phyloP scores from a whole-genome alignment of 257 asterid species.

The Lycium ferocissimum region DNA sequence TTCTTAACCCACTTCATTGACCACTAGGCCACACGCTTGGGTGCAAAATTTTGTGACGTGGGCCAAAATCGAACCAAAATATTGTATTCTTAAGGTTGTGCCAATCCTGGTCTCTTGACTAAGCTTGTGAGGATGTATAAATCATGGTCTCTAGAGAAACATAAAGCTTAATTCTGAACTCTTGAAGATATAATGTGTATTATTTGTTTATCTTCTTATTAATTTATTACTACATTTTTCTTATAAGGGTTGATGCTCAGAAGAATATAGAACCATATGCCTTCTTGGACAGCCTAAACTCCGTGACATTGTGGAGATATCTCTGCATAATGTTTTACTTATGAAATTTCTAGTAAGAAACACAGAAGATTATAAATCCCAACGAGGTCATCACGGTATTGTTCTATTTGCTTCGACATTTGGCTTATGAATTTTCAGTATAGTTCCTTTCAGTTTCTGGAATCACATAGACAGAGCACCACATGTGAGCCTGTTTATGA shows the following conservation, averaged over 20 bases:
- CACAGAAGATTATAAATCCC: neutral
- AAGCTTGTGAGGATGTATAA: neutral
- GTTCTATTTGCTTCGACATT: neutral
- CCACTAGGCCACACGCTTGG: too few relatives aligned
- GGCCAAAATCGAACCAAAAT: too few relatives aligned
- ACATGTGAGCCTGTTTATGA: neutral
- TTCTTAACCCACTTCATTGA: too few relatives aligned
- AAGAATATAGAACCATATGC: conserved; percentile 16
- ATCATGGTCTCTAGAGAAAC: conserved; percentile 5
- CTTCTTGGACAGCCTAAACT: conserved; percentile 25
- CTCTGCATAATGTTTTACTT: neutral
- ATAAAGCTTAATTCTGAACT: neutral
- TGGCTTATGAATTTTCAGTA: neutral
- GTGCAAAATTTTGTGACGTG: too few relatives aligned
- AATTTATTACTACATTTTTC: neutral
- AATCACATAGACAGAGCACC: neutral
- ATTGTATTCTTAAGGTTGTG: neutral
- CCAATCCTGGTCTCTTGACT: neutral
- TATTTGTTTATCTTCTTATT: neutral
- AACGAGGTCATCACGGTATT: neutral
- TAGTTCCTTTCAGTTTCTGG: neutral
- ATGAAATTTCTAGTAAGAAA: neutral
- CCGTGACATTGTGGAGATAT: neutral
- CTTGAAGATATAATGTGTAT: neutral
- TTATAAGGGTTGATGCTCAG: neutral